These are phyloP conservation scores for Eutrema salsugineum DNA, from an alignment of 441 rosid genomes.

Conservation along the genomic window DNA sequence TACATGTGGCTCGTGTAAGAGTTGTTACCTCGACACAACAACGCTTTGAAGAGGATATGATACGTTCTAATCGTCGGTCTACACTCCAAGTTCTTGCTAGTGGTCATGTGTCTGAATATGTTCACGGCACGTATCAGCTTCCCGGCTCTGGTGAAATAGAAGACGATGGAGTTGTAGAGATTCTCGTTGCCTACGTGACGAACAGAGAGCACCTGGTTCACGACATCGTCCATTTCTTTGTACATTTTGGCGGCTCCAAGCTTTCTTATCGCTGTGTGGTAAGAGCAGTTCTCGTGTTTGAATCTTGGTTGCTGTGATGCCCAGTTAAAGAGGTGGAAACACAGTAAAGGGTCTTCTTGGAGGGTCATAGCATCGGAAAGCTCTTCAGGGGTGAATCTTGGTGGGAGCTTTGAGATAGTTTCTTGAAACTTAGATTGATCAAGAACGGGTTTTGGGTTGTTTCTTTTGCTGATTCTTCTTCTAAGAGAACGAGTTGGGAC, in stretches of 20 bases:
- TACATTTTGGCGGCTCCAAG: constrained; percentile 86
- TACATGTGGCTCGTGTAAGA: constrained; percentile 70
- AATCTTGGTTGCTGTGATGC: constrained; percentile 80
- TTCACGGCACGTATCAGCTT: constrained; percentile 81
- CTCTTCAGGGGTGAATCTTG: constrained; percentile 72
- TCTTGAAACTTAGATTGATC: constrained; percentile 48
- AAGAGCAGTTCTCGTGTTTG: constrained; percentile 58
- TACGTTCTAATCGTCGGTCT: constrained; percentile 77
- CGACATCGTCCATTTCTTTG: constrained; percentile 80
- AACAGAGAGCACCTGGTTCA: constrained; percentile 74
- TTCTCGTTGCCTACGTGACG: constrained; percentile 69
- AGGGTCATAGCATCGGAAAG: constrained; percentile 50
- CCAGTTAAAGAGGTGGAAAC: constrained; percentile 84
- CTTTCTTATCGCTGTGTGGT: constrained; percentile 70
- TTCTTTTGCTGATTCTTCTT: constrained; percentile 60
- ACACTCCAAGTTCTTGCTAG: constrained; percentile 52
- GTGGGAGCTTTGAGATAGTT: constrained; percentile 53
- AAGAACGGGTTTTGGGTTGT: constrained; percentile 54
- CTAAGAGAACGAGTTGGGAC: constrained; percentile 54
- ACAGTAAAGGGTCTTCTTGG: constrained; percentile 67
- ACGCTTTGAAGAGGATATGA: constrained; percentile 70
- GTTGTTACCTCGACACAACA: constrained; percentile 76
- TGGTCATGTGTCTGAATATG: constrained; percentile 76
- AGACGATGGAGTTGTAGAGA: constrained; percentile 65
- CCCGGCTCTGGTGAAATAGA: constrained; percentile 77